Evolutionary conservation across 768 basidiomycete species (phyloP).

Genomic region (Cystofilobasidium bisporidii): DNA sequence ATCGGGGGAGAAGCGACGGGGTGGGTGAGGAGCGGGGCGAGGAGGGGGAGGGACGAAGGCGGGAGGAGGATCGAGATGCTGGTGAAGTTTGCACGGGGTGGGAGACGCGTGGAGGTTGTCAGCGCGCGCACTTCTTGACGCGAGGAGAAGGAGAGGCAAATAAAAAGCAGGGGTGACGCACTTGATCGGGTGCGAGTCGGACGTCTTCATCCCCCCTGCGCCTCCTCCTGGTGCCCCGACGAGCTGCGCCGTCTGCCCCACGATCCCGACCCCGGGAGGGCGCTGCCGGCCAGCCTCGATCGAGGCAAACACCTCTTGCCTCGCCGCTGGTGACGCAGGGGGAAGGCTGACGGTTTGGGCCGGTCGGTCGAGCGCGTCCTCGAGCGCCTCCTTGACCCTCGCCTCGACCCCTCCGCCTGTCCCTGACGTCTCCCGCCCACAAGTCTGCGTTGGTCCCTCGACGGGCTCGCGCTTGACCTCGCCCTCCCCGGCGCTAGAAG

Average conservation of each 20-base stretch:
- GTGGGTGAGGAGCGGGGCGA: background rate
- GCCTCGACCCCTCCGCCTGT: background rate
- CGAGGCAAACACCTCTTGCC: constrained; percentile 12
- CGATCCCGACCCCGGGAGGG: constrained; percentile 37
- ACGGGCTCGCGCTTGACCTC: background rate
- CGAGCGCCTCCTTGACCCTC: constrained; percentile 19
- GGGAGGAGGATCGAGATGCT: constrained; percentile 62
- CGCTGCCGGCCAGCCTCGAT: constrained; percentile 21
- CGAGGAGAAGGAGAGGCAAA: too few species aligned
- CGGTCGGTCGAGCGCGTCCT: constrained; percentile 5
- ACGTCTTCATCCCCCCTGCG: constrained; percentile 49
- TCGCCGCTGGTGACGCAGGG: background rate
- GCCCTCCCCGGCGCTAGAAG: background rate
- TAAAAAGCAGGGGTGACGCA: too few species aligned
- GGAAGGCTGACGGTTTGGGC: background rate
- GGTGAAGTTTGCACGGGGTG: constrained; percentile 14
- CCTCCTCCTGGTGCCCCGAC: too few species aligned
- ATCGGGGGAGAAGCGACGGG: too few species aligned
- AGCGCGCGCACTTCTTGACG: too few species aligned
- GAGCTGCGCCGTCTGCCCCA: constrained; percentile 41
- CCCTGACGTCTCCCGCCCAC: background rate
- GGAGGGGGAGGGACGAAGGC: constrained; percentile 34
- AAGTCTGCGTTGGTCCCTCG: background rate
- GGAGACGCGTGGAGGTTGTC: too few species aligned
- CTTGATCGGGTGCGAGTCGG: constrained; percentile 75